These are phyloP conservation scores for Sutorius eximius DNA, from an alignment of 1,284 basidiomycete species.

Conservation along the genomic window DNA sequence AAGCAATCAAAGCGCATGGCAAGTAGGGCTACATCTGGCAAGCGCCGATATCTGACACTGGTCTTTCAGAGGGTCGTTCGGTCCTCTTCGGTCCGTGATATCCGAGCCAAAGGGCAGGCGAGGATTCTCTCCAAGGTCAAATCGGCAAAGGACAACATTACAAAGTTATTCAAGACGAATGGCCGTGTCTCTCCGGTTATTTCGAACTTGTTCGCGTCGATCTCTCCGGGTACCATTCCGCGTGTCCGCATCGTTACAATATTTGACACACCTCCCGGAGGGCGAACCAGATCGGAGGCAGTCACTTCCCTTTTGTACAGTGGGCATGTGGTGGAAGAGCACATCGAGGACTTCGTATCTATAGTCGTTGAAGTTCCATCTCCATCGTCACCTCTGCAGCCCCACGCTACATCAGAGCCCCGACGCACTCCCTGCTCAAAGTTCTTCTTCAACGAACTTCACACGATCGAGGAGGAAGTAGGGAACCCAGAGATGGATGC, in stretches of 20 bases:
- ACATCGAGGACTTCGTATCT: conserved; percentile 3
- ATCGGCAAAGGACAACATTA: conserved; percentile 8
- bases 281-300: not conserved
- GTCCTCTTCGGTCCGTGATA: not conserved
- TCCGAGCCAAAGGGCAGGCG: conserved; percentile 3
- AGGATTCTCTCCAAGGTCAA: conserved; percentile 11
- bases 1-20: not conserved
- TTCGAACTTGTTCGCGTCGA: not conserved
- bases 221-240: not conserved
- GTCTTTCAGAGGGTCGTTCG: not conserved
- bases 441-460: not conserved
- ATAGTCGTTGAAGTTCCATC: not conserved
- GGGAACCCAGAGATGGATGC: not conserved
- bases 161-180: conserved; percentile 6
- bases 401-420: not conserved
- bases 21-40: not conserved
- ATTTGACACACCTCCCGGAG: not conserved
- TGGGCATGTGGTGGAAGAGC: not conserved
- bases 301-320: not conserved
- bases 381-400: not conserved
- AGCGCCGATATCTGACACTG: not conserved
- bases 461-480: conserved; percentile 7
- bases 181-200: not conserved
- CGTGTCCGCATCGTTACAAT: not conserved
- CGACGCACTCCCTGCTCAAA: not conserved